Evolutionary conservation across 2,329 filamentous ascomycete genomes (phyloP), one percentile per base, ranked within the genome.

Genomic region (Cylindrodendrum hubeiense): DNA sequence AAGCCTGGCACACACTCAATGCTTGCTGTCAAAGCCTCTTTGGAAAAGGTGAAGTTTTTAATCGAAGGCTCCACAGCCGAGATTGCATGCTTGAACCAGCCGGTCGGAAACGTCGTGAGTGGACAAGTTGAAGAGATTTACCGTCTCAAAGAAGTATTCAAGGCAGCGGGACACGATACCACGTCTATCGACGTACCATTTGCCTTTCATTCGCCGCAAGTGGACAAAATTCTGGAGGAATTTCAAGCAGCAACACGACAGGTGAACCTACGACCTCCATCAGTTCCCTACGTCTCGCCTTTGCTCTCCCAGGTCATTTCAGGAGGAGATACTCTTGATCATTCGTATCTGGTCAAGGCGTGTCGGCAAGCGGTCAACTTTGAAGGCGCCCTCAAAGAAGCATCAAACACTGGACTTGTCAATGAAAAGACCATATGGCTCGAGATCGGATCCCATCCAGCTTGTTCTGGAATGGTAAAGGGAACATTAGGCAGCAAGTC

Each of bases 81-180:
- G 41, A 72, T 88, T 33, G 91, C 93, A 17, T 96, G 93, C 81
- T 86, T 94, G 76, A 97, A 97, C 71, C 89, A 91, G 0, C 89
- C 90, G 0, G 84, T 88, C 54, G 92, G 94, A 75, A 94, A 90
- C 10, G 93, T 96, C 2, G 83, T 96, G n/a, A 82, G 81, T 22
- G 86, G 85, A 10, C 72, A 75, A 10, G 79, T 80, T 0, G 72
- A 73, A 2, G 78, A 84, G 57, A 80, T 87, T 41, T 72, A 78
- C 4, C 76, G 81, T 4, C 81, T 89, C 17, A 83, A 65, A 73
- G 41, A 68, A 74, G 60, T 73, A 81, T 21, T 68, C 67, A 41
- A 72, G 43, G 28, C 74, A 66, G 13, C 80, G 73, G 65, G 75
- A 75, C 79, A 86, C 79, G 79, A 84, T 69, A 84, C 74, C 67